Evolutionary conservation across 2,329 filamentous ascomycete species (phyloP).

Genomic region (Zymoseptoria crescenta): DNA sequence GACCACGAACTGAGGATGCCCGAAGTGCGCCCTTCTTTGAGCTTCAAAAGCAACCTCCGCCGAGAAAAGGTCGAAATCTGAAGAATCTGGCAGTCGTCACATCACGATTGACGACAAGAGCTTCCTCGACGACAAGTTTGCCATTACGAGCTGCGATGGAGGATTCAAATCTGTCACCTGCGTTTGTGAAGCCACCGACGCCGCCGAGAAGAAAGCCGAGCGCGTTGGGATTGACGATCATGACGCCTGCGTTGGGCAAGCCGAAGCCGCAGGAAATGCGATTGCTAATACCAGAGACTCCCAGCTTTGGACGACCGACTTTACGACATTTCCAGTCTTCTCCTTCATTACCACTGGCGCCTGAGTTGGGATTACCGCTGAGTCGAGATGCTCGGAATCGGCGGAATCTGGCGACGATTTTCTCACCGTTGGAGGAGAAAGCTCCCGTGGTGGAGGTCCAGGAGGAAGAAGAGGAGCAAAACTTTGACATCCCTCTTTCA

Average conservation of each 20-base stretch:
- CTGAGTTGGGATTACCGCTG: slow-evolving; percentile 29
- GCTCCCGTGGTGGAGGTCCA: slow-evolving; percentile 7
- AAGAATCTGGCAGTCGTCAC: slow-evolving; percentile 76
- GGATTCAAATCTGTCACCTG: slow-evolving; percentile 54
- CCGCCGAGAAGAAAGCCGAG: slow-evolving; percentile 64
- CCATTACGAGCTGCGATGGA: slow-evolving; percentile 46
- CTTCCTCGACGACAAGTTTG: slow-evolving; percentile 43
- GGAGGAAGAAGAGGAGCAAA: slow-evolving; percentile 42
- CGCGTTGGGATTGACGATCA: slow-evolving; percentile 63
- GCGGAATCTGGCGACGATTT: slow-evolving; percentile 23
- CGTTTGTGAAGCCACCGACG: slow-evolving; percentile 72
- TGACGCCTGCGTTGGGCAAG: slow-evolving; percentile 55
- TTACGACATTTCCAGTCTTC: slow-evolving; percentile 57
- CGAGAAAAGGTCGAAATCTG: slow-evolving; percentile 68
- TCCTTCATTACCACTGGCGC: slow-evolving; percentile 50
- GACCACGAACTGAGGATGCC: slow-evolving; percentile 43
- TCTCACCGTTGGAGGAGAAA: slow-evolving; percentile 20
- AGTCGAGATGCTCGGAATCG: slow-evolving; percentile 8
- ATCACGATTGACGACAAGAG: slow-evolving; percentile 40
- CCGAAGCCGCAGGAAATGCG: slow-evolving; percentile 50
- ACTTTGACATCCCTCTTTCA: slow-evolving; percentile 50
- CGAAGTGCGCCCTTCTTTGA: slow-evolving; percentile 48
- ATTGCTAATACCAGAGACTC: slow-evolving; percentile 52
- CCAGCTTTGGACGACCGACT: slow-evolving; percentile 43
- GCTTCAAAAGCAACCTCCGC: slow-evolving; percentile 40